A percentile compares a stretch with the other conserved stretches of the same genome.
These are phyloP conservation scores for Aquanectria penicillioides DNA, from an alignment of 2,329 filamentous ascomycete genomes.

Conservation along the genomic window DNA sequence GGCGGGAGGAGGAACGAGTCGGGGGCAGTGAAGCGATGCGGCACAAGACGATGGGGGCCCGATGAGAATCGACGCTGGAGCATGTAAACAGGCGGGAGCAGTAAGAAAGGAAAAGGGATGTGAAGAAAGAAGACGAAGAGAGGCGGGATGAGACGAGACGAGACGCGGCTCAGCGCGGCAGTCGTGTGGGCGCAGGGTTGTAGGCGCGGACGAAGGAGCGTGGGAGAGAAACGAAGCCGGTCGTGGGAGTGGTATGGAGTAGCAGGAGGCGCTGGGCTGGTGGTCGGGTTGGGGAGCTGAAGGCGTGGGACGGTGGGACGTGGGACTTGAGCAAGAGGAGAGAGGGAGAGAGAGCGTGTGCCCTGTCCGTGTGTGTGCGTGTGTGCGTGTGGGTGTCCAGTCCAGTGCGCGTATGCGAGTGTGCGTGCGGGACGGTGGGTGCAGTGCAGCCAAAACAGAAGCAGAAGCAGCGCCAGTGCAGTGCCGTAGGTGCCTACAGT, in stretches of 20 bases:
- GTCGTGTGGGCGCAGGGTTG: slow-evolving; percentile 29
- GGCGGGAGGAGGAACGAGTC: slow-evolving; percentile 36
- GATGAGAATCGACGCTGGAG: slow-evolving; percentile 36
- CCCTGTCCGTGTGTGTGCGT: neutral
- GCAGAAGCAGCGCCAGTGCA: slow-evolving; percentile 3
- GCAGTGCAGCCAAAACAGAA: neutral
- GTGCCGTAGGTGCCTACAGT: neutral
- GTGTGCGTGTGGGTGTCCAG: slow-evolving; percentile 1
- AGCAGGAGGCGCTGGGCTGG: slow-evolving; percentile 37
- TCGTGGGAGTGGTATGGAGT: slow-evolving; percentile 41
- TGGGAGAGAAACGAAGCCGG: slow-evolving; percentile 43
- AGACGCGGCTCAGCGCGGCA: slow-evolving; percentile 41
- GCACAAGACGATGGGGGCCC: slow-evolving; percentile 37
- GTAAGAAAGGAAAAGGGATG: slow-evolving; percentile 14
- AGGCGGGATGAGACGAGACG: slow-evolving; percentile 27
- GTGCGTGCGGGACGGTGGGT: neutral
- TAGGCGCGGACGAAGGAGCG: slow-evolving; percentile 39
- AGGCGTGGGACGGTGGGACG: slow-evolving; percentile 28
- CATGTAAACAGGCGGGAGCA: slow-evolving; percentile 32
- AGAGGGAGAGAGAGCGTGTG: slow-evolving; percentile 7
- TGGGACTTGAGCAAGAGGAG: slow-evolving; percentile 29
- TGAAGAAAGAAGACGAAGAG: slow-evolving; percentile 29
- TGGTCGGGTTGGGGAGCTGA: slow-evolving; percentile 39
- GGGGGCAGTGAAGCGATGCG: slow-evolving; percentile 42
- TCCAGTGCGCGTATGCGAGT: neutral